Percentiles rank a stretch among this genome's conserved stretches.
Evolutionary conservation across 2,329 filamentous ascomycete genomes (phyloP).

Genomic region (Seiridium unicorne): DNA sequence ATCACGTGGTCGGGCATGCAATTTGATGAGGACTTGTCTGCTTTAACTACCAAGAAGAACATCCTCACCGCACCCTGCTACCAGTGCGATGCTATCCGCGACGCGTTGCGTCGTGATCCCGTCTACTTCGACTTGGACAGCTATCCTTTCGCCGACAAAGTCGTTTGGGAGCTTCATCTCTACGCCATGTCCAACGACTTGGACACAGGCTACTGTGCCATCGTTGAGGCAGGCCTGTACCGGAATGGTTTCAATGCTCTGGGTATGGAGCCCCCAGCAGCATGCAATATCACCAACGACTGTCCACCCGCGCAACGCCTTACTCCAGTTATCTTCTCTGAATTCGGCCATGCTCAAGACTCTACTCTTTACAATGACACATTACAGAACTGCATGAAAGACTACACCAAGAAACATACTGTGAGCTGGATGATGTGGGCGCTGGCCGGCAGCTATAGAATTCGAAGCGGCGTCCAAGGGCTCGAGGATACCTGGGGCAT

Average conservation of each 20-base stretch:
- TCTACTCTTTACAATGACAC: slow-evolving; percentile 38
- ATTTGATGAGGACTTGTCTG: slow-evolving; percentile 44
- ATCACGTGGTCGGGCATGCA: slow-evolving; percentile 49
- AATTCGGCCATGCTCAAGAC: slow-evolving; percentile 45
- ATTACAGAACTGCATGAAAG: slow-evolving; percentile 43
- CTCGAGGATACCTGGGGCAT: slow-evolving; percentile 47
- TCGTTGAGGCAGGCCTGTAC: slow-evolving; percentile 48
- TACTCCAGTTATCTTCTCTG: slow-evolving; percentile 45
- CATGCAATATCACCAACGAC: slow-evolving; percentile 36
- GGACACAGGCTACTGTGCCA: slow-evolving; percentile 43
- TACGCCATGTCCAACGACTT: slow-evolving; percentile 39
- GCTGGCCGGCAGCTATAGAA: slow-evolving; percentile 45
- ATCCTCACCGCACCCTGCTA: slow-evolving; percentile 40
- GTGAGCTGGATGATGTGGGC: slow-evolving; percentile 51
- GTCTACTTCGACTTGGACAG: slow-evolving; percentile 42
- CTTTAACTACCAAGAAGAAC: slow-evolving; percentile 38
- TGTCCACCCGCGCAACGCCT: slow-evolving; percentile 34
- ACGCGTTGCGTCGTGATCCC: slow-evolving; percentile 40
- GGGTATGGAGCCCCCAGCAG: slow-evolving; percentile 36
- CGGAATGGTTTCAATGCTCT: slow-evolving; percentile 48
- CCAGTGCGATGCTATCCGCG: slow-evolving; percentile 37
- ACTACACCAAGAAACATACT: slow-evolving; percentile 41
- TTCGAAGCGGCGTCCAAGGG: slow-evolving; percentile 42
- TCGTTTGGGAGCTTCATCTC: slow-evolving; percentile 45
- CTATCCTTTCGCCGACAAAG: slow-evolving; percentile 45